Percentiles rank a stretch among this genome's conserved stretches.
Conservation (phyloP, 306 rosid genomes). For the Glycine soja region DNA sequence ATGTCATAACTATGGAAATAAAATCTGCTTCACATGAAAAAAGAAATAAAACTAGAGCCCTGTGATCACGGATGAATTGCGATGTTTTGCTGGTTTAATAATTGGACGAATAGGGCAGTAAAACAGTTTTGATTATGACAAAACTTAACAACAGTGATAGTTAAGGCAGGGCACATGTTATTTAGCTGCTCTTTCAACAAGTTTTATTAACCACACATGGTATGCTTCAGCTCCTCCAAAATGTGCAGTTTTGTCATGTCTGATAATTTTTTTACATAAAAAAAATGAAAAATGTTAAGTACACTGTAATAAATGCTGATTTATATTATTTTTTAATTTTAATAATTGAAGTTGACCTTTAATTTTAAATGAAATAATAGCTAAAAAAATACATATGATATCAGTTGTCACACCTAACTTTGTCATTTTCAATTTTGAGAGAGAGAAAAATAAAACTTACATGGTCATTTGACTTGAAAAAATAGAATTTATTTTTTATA, state of each 20-base stretch:
- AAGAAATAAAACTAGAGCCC: neutral
- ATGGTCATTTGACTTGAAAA: neutral
- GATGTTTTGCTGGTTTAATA: neutral
- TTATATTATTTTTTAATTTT: neutral
- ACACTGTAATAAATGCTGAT: neutral
- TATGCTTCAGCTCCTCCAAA: conserved; percentile 10
- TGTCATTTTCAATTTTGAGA: neutral
- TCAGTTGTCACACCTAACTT: neutral
- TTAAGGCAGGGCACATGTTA: neutral
- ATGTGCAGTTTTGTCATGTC: neutral
- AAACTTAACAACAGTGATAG: neutral
- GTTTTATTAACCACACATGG: neutral
- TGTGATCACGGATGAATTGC: neutral
- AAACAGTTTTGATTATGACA: neutral
- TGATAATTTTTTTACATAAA: neutral
- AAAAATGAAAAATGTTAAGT: neutral
- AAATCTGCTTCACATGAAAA: neutral
- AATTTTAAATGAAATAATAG: neutral
- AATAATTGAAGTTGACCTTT: neutral
- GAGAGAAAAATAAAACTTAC: neutral
- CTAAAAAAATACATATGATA: neutral
- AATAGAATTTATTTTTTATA: neutral
- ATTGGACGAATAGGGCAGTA: neutral
- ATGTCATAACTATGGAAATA: neutral
- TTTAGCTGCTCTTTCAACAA: neutral